A percentile compares a stretch with the other conserved stretches of the same genome.
These are phyloP conservation scores for Penicillium sp. DNA, from an alignment of 2,329 filamentous ascomycete genomes.

Conservation along the genomic window DNA sequence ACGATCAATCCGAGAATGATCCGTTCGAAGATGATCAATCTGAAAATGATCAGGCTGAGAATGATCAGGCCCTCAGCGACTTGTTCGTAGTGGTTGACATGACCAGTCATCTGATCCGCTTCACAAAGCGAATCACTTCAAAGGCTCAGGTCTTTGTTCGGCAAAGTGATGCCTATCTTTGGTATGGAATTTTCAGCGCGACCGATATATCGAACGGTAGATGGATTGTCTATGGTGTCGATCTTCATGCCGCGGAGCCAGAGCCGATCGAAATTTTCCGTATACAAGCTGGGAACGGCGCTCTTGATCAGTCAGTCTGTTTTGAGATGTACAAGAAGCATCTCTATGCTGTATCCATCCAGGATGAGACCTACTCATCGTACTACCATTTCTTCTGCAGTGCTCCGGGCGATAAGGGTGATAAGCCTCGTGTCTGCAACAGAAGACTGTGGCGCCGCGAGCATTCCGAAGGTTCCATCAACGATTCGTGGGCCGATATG, in stretches of 20 bases:
- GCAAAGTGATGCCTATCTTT: constrained; percentile 62
- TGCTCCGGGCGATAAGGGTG: constrained; percentile 43
- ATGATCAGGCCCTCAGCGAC: constrained; percentile 25
- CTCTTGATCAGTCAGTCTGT: constrained; percentile 67
- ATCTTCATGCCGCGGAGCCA: constrained; percentile 38
- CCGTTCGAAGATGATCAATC: too few relatives aligned
- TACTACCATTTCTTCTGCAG: constrained; percentile 70
- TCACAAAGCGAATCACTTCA: constrained; percentile 46
- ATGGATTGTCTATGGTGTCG: constrained; percentile 63
- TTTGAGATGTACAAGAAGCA: constrained; percentile 68
- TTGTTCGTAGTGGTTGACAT: constrained; percentile 59
- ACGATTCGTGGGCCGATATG: constrained; percentile 72
- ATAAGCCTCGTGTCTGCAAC: constrained; percentile 36
- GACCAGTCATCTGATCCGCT: constrained; percentile 37
- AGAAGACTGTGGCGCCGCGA: constrained; percentile 65
- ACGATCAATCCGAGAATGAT: too few relatives aligned
- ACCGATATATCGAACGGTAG: constrained; percentile 55
- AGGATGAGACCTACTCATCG: constrained; percentile 66
- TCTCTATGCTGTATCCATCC: constrained; percentile 63
- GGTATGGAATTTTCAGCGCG: constrained; percentile 65
- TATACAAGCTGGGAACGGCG: constrained; percentile 32
- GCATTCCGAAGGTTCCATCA: constrained; percentile 69
- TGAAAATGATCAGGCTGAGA: too few relatives aligned
- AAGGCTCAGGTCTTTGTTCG: constrained; percentile 65
- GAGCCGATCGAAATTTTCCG: constrained; percentile 36